These are phyloP conservation scores for Suillus paluster DNA, from an alignment of 768 basidiomycete genomes.

Conservation along the genomic window DNA sequence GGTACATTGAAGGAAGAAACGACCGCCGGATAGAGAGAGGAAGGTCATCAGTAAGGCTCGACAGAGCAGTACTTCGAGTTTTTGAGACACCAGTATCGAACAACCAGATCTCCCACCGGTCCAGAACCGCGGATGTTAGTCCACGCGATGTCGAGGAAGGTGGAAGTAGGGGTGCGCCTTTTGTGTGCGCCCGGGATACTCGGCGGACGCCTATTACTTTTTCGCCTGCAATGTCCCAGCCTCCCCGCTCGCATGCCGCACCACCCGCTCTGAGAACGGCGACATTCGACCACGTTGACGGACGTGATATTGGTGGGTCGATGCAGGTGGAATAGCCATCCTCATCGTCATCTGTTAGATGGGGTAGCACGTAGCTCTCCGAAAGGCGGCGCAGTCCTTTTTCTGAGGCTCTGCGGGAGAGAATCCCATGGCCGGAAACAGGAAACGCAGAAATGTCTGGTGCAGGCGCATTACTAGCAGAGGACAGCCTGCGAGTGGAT, in stretches of 20 bases:
- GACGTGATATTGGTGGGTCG: slow-evolving; percentile 38
- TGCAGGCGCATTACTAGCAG: slow-evolving; percentile 40
- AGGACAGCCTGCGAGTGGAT: slow-evolving; percentile 53
- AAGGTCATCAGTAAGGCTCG: slow-evolving; percentile 44
- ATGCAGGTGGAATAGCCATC: slow-evolving; percentile 26
- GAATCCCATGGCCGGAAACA: slow-evolving; percentile 78
- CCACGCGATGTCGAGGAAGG: slow-evolving; percentile 39
- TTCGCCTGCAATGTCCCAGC: slow-evolving; percentile 70
- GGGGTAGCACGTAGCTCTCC: slow-evolving; percentile 48
- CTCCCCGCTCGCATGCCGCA: slow-evolving; percentile 72
- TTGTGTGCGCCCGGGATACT: slow-evolving; percentile 52
- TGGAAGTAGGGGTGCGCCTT: slow-evolving; percentile 15
- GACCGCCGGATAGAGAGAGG: slow-evolving; percentile 20
- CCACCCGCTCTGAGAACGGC: slow-evolving; percentile 57
- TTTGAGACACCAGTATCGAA: slow-evolving; percentile 61
- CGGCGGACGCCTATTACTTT: slow-evolving; percentile 73
- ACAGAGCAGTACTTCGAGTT: slow-evolving; percentile 56
- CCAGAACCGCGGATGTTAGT: slow-evolving; percentile 65
- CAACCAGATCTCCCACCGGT: slow-evolving; percentile 85
- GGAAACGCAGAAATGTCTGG: slow-evolving; percentile 65
- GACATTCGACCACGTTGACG: slow-evolving; percentile 50
- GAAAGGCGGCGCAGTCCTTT: slow-evolving; percentile 61
- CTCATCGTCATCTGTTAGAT: slow-evolving; percentile 35
- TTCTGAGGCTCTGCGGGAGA: slow-evolving; percentile 75
- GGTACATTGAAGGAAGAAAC: slow-evolving; percentile 12